Evolutionary conservation across 495 filamentous ascomycete species (phyloP).

Genomic region (Hypoxylon trugodes): DNA sequence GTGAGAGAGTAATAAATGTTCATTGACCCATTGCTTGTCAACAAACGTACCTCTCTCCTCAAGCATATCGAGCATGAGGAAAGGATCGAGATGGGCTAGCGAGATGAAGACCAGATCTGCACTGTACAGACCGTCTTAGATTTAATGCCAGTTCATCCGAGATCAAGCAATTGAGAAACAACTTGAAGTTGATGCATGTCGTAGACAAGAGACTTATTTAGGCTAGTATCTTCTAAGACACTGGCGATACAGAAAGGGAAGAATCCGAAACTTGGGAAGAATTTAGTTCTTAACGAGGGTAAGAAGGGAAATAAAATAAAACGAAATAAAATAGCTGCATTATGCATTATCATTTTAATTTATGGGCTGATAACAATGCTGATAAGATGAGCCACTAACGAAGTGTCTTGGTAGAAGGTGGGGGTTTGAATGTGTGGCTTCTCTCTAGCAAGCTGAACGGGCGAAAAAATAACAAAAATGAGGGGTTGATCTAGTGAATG

Average conservation of each 20-base stretch:
- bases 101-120: conserved; percentile 7
- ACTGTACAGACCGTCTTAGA: conserved; percentile 20
- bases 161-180: conserved; percentile 15
- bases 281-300: conserved; percentile 6
- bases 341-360: too few relatives aligned
- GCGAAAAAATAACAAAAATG: too few relatives aligned
- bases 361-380: too few relatives aligned
- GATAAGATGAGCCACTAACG: too few relatives aligned
- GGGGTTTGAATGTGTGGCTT: too few relatives aligned
- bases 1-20: neutral
- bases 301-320: neutral
- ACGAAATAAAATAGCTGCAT: too few relatives aligned
- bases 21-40: neutral
- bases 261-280: conserved; percentile 10
- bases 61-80: conserved; percentile 6
- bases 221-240: conserved; percentile 8
- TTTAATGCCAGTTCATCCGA: conserved; percentile 17
- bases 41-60: conserved; percentile 27
- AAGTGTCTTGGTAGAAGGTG: too few relatives aligned
- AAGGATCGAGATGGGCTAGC: conserved; percentile 8
- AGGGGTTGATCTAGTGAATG: too few relatives aligned
- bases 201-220: conserved; percentile 7
- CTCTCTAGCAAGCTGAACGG: too few relatives aligned
- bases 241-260: conserved; percentile 21
- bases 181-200: conserved; percentile 2